Evolutionary conservation across 139 green algal genomes (phyloP), one percentile per base, ranked within the genome.

Genomic region (Chlamydomonas urium): DNA sequence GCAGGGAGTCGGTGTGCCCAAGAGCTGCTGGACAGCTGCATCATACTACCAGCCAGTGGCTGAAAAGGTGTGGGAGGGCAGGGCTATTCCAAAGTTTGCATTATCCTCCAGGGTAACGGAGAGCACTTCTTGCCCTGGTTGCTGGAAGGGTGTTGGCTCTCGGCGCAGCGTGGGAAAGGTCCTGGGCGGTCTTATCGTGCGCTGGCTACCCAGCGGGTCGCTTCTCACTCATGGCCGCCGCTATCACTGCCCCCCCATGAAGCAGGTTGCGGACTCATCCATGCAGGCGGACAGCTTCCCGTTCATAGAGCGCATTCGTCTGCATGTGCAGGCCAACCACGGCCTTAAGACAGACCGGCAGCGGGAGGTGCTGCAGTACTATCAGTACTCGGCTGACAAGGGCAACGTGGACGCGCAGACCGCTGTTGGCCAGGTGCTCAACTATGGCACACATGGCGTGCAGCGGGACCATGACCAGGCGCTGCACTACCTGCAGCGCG

Each of bases 21-120:
- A 90, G 47, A 88, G 66, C 67, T 98, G 93, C 81, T 83, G 83
- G 72, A 71, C 87, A 1, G 90, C 89, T 1, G 87, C 87, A 19
- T 59, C 92, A 38, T 98, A 98, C 83, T 97, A 97, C 77, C 75
- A 85, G 38, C 85, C 87, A 0, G 90, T 90, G 29, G 91, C 89
- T 23, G 83, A 92, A 67, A 38, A 74, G 38, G 85, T 91, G 42
- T 14, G 84, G 4, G 36, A 2, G 36, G n/a, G n/a, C n/a, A n/a
- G n/a, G n/a, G n/a, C n/a, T n/a, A n/a, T n/a, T n/a, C n/a, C n/a
- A n/a, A n/a, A n/a, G n/a, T n/a, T n/a, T n/a, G n/a, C n/a, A n/a
- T n/a, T n/a, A n/a, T n/a, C n/a, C n/a, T n/a, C n/a, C n/a, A n/a
- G n/a, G n/a, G n/a, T n/a, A n/a, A n/a, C n/a, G n/a, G n/a, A n/a